phyloP scores from a whole-genome alignment of 2,329 filamentous ascomycete species.

The Xylariomycetidae sp. region DNA sequence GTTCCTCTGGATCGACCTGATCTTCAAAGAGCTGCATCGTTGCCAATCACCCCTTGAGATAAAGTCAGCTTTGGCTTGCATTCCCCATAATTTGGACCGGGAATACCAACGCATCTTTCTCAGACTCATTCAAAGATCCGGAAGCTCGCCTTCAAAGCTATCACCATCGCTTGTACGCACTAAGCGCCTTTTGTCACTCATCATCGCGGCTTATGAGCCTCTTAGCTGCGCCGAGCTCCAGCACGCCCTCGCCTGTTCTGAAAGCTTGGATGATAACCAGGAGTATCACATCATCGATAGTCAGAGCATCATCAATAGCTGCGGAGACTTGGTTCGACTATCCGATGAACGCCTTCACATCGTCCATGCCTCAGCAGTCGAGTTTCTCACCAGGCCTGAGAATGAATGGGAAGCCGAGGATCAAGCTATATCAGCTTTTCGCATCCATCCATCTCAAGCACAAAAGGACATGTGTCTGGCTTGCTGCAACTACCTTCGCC shows the following conservation, averaged over 20 bases:
- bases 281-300: conserved; percentile 2
- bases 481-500: conserved; percentile 4
- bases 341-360: conserved; percentile 6
- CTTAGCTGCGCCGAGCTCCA: conserved; percentile 5
- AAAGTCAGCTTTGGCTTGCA: conserved; percentile 1
- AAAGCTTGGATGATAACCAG: conserved; percentile 1
- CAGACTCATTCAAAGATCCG: too few relatives aligned
- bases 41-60: conserved; percentile 4
- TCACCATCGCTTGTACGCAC: conserved; percentile 6
- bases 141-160: conserved; percentile 1
- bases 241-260: conserved; percentile 4
- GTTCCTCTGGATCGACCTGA: conserved; percentile 7
- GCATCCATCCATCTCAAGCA: conserved; percentile 1
- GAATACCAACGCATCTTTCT: conserved; percentile 6
- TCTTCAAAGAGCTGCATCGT: conserved; percentile 7
- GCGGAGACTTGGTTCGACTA: conserved; percentile 5
- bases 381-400: conserved; percentile 5
- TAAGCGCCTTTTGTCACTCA: conserved; percentile 7
- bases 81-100: conserved; percentile 6
- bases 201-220: conserved; percentile 6
- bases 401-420: conserved; percentile 6
- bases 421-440: conserved; percentile 4
- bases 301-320: conserved; percentile 4
- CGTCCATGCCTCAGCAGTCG: conserved; percentile 5
- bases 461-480: conserved; percentile 3